These are phyloP conservation scores for Pigoraptor vietnamica DNA, from an alignment of 78 protist genomes.

Conservation along the genomic window DNA sequence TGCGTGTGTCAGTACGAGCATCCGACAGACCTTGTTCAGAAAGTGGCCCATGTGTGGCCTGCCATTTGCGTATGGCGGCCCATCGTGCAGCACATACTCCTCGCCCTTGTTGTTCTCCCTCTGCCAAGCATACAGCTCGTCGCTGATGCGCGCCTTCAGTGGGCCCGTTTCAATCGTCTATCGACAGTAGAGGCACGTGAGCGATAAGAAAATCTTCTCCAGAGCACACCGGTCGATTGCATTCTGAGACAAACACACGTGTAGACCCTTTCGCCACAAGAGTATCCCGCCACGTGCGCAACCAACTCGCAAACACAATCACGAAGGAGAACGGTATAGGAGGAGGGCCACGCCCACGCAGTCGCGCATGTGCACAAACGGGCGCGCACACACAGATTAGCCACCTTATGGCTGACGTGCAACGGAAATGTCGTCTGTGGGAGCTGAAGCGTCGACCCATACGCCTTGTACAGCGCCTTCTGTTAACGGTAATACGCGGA, in stretches of 20 bases:
- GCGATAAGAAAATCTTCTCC: too few species aligned
- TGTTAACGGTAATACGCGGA: not conserved
- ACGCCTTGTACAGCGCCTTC: not conserved
- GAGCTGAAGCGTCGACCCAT: not conserved
- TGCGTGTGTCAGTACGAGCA: not conserved
- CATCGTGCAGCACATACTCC: constrained; percentile 79
- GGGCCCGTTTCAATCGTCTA: not conserved
- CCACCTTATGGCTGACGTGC: not conserved
- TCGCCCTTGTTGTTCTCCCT: not conserved
- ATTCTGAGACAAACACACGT: too few species aligned
- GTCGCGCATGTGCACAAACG: not conserved
- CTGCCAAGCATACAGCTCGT: not conserved
- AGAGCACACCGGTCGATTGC: too few species aligned
- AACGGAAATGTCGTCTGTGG: not conserved
- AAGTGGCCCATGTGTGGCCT: constrained; percentile 68
- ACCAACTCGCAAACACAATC: too few species aligned
- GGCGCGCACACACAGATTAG: not conserved
- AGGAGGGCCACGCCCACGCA: too few species aligned
- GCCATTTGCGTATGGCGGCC: constrained; percentile 96
- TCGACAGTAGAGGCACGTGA: too few species aligned
- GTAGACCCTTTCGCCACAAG: too few species aligned
- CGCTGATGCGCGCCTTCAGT: not conserved
- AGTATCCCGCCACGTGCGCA: too few species aligned
- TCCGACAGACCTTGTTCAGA: constrained; percentile 37
- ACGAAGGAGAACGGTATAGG: too few species aligned